Base-by-base conservation (phyloP, 2,329 filamentous ascomycete species). In the Fusarium zealandicum region DNA sequence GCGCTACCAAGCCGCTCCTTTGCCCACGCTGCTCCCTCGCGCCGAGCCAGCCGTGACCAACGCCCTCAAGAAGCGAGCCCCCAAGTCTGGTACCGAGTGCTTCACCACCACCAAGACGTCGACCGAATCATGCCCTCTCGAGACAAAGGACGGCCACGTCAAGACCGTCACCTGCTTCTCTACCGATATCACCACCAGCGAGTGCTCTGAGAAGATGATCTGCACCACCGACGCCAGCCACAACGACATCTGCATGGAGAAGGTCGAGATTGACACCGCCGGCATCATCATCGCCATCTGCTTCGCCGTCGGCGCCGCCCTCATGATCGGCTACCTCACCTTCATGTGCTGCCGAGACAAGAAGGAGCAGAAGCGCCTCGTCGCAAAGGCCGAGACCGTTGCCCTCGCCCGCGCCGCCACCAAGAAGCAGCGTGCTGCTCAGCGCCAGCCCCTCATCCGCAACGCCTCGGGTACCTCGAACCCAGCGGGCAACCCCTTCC, bases 291-390 rank as follows among this genome's bases (percentile, higher is more conserved):
- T 84, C 57, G 71, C 76, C 64, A 71, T 81, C 58, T 63, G 79
- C 68, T 78, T 86, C 31, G 78, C 73, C 50, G 57, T 69, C n/a
- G 72, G 69, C 53, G 64, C 79, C 56, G 68, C 71, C 58, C 36
- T 73, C 44, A 70, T 74, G 59, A 55, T 79, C 54, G 70, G 65
- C 40, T 61, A 71, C 57, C 69, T 85, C 50, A 76, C 78, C 66
- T 79, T 79, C 74, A 73, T 79, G 60, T 84, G 80, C 78, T 80
- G 77, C 75, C 73, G 73, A 57, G 82, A 85, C 61, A 73, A 77
- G 62, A 70, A 70, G 68, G 61, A 74, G 62, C 75, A 81, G 64
- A 76, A 75, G 68, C 72, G 73, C 39, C 69, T 76, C 28, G 70
- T 70, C 47, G 77, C 76, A 53, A 76, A 77, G 59, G 75, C 76